Base-by-base conservation (phyloP, 495 filamentous ascomycete genomes). In the Talaromyces thailandensis region DNA sequence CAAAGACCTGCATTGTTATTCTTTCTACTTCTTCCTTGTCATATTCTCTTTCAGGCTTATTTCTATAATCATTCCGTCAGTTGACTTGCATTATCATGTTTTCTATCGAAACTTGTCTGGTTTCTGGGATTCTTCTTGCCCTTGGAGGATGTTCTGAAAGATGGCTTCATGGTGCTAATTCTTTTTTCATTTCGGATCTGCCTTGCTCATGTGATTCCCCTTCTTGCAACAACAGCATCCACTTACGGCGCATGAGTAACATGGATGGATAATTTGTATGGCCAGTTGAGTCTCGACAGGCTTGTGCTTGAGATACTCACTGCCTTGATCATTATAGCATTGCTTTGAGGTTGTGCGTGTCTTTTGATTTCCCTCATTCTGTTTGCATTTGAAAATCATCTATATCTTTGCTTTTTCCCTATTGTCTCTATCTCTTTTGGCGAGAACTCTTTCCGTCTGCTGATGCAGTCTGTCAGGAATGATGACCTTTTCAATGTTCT, bases 161-260 rank as follows among this genome's bases (percentile, higher is more conserved):
- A 62, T 56, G 50, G 29, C 35, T 26, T 62, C 29, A 32, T 45
- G 32, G 37, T 60, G 35, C 24, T 40, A 45, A 48, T 45, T 59
- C 26, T 37, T 62, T 37, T 62, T 62, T 56, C 50, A 0, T 62
- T 62, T 56, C 24, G 24, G 35, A 56, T 62, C 35, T 62, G 61
- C 51, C 51, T 62, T 45, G 21, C 31, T 57, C 45, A 62, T 57
- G 40, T 62, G 61, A 62, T 62, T 62, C 61, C 61, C 60, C 61
- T 56, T 62, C 43, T 57, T 56, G 61, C 61, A 62, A 56, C 23
- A 50, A 45, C 50, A 56, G 61, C 61, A 57, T 62, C 61, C 61
- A 62, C 37, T 62, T 57, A 62, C 53, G 61, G 61, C 61, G 61
- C 53, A 62, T 57, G 53, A 62, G 51, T 62, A 62, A 37, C 29